A percentile compares a stretch with the other conserved stretches of the same genome.
Evolutionary conservation across 495 filamentous ascomycete genomes (phyloP).

Genomic region (Hypoxylon crocopeplum): DNA sequence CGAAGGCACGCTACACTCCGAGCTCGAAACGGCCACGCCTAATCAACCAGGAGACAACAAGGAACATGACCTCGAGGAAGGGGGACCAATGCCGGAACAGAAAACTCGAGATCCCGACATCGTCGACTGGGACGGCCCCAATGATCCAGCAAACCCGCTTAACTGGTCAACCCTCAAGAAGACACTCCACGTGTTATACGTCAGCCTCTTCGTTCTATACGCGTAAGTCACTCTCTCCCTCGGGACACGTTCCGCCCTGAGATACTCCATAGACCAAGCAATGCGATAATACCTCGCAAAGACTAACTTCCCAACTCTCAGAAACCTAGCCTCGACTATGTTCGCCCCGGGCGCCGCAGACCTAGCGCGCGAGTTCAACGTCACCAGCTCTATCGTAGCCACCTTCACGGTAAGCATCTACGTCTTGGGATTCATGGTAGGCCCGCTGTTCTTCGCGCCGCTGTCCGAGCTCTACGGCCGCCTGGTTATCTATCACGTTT

Average conservation of each 20-base stretch:
- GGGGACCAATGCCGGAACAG: background rate
- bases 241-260: too few species aligned
- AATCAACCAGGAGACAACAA: background rate
- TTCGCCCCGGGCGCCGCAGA: slow-evolving; percentile 47
- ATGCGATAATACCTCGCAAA: too few species aligned
- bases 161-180: slow-evolving; percentile 51
- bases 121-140: slow-evolving; percentile 47
- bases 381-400: slow-evolving; percentile 28
- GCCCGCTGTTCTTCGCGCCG: slow-evolving; percentile 65
- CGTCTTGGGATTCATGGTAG: slow-evolving; percentile 62
- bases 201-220: slow-evolving; percentile 56
- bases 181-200: slow-evolving; percentile 43
- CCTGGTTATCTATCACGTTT: slow-evolving; percentile 50
- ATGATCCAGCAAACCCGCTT: slow-evolving; percentile 63
- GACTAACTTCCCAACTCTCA: background rate
- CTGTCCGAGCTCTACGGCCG: slow-evolving; percentile 66
- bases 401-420: slow-evolving; percentile 48
- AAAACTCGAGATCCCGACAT: slow-evolving; percentile 8
- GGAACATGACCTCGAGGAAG: slow-evolving; percentile 12
- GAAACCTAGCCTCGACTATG: slow-evolving; percentile 31
- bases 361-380: slow-evolving; percentile 44
- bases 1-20: background rate
- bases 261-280: too few species aligned
- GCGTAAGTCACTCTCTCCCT: slow-evolving; percentile 55
- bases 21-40: background rate